Evolutionary conservation across 257 asterid species (phyloP), one percentile per base, ranked within the genome.

Genomic region (Solanum paucissectum): DNA sequence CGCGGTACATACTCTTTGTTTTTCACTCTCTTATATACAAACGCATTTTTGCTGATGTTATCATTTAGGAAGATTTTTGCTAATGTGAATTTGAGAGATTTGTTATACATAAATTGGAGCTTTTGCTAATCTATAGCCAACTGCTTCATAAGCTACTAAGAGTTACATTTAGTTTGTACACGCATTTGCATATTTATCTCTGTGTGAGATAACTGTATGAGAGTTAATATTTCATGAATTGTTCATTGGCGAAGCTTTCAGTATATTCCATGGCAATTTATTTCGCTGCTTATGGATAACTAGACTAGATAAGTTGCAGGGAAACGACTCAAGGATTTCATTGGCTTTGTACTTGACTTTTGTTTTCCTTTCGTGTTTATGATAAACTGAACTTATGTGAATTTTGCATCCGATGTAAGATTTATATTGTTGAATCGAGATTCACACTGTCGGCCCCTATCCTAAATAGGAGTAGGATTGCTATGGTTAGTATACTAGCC

Each of bases 1-100:
- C 94, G 93, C 94, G 20, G 99, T 96, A 93, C 34, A 12, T 25
- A 5, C 84, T 38, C 10, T 37, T 10, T 74, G 62, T 74, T 25
- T 23, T 62, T 62, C 32, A 10, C 16, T n/a, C 71, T 11, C 32
- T n/a, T 62, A 62, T 2, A 62, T 23, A 62, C 71, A n/a, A 62
- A n/a, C 14, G 16, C 71, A 62, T 62, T 62, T 60, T 38, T 36
- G 42, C 62, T 89, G 27, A 58, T 7, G 2, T 20, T 20, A 71
- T 71, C 42, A 71, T 38, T 74, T 23, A 2, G 83, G 33, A 38
- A 37, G 18, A 74, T 5, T 20, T 74, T 12, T 40, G 3, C 36
- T 9, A 25, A 14, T 77, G 84, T 42, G 62, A 42, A 40, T 77
- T 42, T 77, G 36, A 23, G 62, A 77, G 84, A 7, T 77, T 40